Base-by-base conservation (phyloP, 768 basidiomycete genomes). In the Suillus clintonianus region DNA sequence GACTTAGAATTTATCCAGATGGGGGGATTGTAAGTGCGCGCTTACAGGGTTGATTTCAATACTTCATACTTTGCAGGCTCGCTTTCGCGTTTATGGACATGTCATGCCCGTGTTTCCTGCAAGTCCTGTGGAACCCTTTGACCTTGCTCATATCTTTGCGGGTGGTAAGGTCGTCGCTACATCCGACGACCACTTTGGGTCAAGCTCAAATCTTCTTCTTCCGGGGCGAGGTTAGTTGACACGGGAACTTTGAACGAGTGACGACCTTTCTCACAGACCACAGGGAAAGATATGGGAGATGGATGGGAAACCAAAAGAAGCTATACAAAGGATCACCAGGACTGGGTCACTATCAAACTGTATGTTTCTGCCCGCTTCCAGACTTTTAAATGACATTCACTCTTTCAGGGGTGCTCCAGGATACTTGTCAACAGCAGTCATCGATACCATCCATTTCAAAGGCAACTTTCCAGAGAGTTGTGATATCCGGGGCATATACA, bases 221-320 rank as follows among this genome's bases (percentile, higher is more conserved):
- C 96, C 97, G 1, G 97, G 97, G 36, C 79, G 96, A 75, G 97
- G 89, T 79, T 67, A 69, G 68, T 64, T 39, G 19, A 17, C 27
- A 30, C 11, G 1, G 13, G 41, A 39, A 30, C 63, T 55, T 64
- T 48, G 45, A 32, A 41, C 39, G 60, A 34, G 14, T 41, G 34
- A 42, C 22, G 3, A 15, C 22, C 43, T 34, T 62, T 62, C 47
- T 50, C 32, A 50, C 6, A 32, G 32, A 66, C 34, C 27, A 45
- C 57, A 85, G 84, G 93, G 27, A 89, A 88, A 72, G 90, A 97
- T 70, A 99, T 99, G 95, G 89, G 95, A 7, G 96, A 97, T 71
- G 97, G 97, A 5, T 99, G 97, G 97, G 97, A 99, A 78, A 99
- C 97, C 5, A 94, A 91, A 73, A 83, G 97, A 65, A 96, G 91